phyloP scores from a whole-genome alignment of 2,329 filamentous ascomycete species.

The Xylaria sp. region DNA sequence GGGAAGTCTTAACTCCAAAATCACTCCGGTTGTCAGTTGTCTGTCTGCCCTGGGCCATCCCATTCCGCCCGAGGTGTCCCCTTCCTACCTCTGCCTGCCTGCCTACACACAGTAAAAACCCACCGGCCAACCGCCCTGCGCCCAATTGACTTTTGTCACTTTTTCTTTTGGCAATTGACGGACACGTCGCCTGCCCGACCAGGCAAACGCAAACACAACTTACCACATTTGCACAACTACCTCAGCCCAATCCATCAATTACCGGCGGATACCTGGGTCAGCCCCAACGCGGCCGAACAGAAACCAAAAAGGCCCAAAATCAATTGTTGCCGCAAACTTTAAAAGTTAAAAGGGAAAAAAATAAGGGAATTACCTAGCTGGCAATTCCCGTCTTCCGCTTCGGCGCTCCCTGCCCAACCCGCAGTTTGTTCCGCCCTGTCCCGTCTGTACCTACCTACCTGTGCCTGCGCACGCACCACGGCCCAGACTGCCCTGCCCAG shows the following conservation, averaged over 20 bases:
- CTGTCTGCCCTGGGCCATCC: no score
- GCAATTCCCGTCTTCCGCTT: no score
- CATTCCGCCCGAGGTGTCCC: slow-evolving; percentile 25
- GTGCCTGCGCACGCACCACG: slow-evolving; percentile 14
- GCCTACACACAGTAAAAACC: not conserved
- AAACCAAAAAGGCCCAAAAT: not conserved
- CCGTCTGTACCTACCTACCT: no score
- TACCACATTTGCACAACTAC: not conserved
- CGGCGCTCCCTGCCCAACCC: slow-evolving; percentile 25
- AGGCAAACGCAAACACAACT: slow-evolving; percentile 14
- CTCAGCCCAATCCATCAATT: not conserved
- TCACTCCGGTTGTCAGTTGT: slow-evolving; percentile 30
- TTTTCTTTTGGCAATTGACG: slow-evolving; percentile 24
- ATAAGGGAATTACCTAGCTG: not conserved
- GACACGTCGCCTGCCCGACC: slow-evolving; percentile 23
- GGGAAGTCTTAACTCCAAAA: slow-evolving; percentile 43
- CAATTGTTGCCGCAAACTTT: not conserved
- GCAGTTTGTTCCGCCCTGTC: slow-evolving; percentile 1
- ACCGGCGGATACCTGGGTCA: not conserved
- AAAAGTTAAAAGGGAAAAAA: not conserved
- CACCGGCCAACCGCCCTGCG: not conserved
- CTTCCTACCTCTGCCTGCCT: slow-evolving; percentile 1
- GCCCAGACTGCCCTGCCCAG: slow-evolving; percentile 10
- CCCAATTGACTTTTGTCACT: not conserved
- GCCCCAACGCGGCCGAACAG: no score